phyloP scores from a whole-genome alignment of 2,329 filamentous ascomycete genomes.

The Nemania sp. region DNA sequence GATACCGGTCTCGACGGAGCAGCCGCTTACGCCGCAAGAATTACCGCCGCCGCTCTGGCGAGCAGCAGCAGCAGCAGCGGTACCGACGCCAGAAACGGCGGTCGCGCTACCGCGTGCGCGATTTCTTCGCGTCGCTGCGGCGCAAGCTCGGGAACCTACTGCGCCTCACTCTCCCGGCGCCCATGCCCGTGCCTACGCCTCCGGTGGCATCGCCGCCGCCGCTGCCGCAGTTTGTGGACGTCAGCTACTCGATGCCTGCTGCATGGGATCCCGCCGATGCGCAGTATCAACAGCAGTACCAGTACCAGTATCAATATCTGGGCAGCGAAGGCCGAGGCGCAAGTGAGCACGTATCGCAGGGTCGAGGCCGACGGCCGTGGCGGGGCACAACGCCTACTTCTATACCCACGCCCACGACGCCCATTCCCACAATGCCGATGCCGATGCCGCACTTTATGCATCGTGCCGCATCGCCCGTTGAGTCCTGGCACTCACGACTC shows the following conservation, averaged over 20 bases:
- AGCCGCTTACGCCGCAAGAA: slow-evolving; percentile 13
- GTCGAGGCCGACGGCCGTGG: not conserved
- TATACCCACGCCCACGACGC: not conserved
- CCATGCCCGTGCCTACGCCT: not conserved
- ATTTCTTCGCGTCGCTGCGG: slow-evolving; percentile 20
- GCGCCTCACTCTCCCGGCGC: not conserved
- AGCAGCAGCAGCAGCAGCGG: slow-evolving; percentile 13
- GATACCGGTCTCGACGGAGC: not conserved
- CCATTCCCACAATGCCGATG: not conserved
- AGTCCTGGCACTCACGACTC: slow-evolving; percentile 9
- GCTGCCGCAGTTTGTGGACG: not conserved
- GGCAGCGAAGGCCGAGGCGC: not conserved
- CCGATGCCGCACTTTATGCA: slow-evolving; percentile 16
- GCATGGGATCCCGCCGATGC: not conserved
- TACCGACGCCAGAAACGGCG: slow-evolving; percentile 19
- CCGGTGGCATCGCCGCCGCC: not conserved
- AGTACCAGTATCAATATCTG: not conserved
- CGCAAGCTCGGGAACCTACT: slow-evolving; percentile 18
- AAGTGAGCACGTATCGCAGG: not conserved
- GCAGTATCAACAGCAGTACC: not conserved
- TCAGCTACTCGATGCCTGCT: not conserved
- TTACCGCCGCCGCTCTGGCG: slow-evolving; percentile 11
- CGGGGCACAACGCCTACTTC: not conserved
- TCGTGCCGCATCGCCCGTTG: slow-evolving; percentile 13
- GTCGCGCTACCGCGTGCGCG: slow-evolving; percentile 3